These are phyloP conservation scores for Daphne laureola DNA, from an alignment of 441 rosid genomes.

Conservation along the genomic window DNA sequence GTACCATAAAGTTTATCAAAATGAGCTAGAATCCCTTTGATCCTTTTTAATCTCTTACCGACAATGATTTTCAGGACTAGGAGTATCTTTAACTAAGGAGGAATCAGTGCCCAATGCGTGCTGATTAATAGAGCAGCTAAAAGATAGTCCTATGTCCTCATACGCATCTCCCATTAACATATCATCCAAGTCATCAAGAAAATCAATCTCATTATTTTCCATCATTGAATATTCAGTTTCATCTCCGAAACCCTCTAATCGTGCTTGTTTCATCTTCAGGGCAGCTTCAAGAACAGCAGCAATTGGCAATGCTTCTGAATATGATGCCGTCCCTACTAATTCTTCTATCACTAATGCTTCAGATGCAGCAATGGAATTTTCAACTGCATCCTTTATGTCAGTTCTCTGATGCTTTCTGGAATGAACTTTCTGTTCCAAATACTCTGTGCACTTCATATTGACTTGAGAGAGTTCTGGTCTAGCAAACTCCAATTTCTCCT, in stretches of 20 bases:
- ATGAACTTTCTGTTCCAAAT: constrained; percentile 13
- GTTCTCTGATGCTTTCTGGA: constrained; percentile 17
- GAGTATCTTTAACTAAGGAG: constrained; percentile 46
- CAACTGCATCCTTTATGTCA: constrained; percentile 38
- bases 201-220: constrained; percentile 29
- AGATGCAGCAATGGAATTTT: constrained; percentile 59
- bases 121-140: constrained; percentile 16
- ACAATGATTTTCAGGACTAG: constrained; percentile 17
- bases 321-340: constrained; percentile 28
- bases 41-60: constrained; percentile 15
- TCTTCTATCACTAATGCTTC: constrained; percentile 61
- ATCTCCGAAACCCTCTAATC: constrained; percentile 30
- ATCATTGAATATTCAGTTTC: constrained; percentile 14
- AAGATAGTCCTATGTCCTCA: constrained; percentile 43
- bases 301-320: constrained; percentile 24
- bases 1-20: constrained; percentile 12
- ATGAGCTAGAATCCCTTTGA: constrained; percentile 12
- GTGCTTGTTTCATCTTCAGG: constrained; percentile 54
- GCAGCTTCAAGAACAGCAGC: constrained; percentile 51
- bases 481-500: constrained; percentile 11
- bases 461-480: constrained; percentile 2
- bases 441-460: constrained; percentile 5
- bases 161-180: constrained; percentile 39
- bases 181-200: constrained; percentile 37
- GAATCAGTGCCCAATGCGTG: constrained; percentile 22